Evolutionary conservation across 371 early-diverging fungal species (phyloP).

Genomic region (Sporodiniella umbellata): DNA sequence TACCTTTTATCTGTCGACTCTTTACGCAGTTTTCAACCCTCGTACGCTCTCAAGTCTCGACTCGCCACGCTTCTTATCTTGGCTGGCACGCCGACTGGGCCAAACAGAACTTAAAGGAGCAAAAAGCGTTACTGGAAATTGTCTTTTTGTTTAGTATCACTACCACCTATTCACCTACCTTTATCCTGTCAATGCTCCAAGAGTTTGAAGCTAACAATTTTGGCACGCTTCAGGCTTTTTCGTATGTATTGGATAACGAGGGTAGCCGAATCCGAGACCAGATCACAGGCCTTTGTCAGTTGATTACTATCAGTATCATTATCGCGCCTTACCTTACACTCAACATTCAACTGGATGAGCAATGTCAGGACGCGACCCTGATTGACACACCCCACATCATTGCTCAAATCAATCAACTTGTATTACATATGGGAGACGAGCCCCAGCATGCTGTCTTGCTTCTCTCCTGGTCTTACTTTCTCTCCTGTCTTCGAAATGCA

Average conservation of each 20-base stretch:
- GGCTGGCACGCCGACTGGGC: slow-evolving; percentile 24
- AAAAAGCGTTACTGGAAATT: slow-evolving; percentile 37
- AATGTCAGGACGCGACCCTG: background rate
- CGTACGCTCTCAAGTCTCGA: slow-evolving; percentile 20
- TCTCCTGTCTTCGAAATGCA: slow-evolving; percentile 17
- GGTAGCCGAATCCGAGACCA: slow-evolving; percentile 18
- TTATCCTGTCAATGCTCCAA: slow-evolving; percentile 22
- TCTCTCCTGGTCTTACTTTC: slow-evolving; percentile 44
- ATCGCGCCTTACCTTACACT: slow-evolving; percentile 3
- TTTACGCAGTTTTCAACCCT: slow-evolving; percentile 27
- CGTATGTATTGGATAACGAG: slow-evolving; percentile 31
- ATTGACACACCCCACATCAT: slow-evolving; percentile 20
- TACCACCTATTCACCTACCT: slow-evolving; percentile 12
- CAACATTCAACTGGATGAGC: slow-evolving; percentile 4
- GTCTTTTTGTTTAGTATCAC: slow-evolving; percentile 23
- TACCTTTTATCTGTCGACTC: slow-evolving; percentile 21
- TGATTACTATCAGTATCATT: slow-evolving; percentile 18
- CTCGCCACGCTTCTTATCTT: slow-evolving; percentile 4
- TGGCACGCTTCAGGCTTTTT: slow-evolving; percentile 25
- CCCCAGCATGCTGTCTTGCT: slow-evolving; percentile 28
- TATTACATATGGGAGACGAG: slow-evolving; percentile 23
- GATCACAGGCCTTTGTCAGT: slow-evolving; percentile 20
- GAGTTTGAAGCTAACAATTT: slow-evolving; percentile 42
- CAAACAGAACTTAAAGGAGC: slow-evolving; percentile 40
- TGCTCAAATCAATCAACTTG: slow-evolving; percentile 29